These are phyloP conservation scores for Oryza glumipatula DNA, from an alignment of 176 grass and related monocot species.

Conservation along the genomic window DNA sequence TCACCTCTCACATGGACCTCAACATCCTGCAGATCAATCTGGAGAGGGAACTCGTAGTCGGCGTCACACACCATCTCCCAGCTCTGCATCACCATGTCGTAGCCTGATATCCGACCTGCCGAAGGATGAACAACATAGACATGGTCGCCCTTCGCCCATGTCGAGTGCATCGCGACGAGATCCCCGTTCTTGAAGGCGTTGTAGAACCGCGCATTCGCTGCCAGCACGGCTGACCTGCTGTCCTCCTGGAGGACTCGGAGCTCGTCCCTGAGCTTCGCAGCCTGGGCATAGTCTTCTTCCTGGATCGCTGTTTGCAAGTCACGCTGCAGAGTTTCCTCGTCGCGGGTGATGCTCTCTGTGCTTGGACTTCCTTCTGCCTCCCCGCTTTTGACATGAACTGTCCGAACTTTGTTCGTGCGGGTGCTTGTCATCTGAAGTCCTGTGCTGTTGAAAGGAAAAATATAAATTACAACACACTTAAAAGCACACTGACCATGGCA, in stretches of 20 bases:
- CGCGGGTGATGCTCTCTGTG: slow-evolving; percentile 26
- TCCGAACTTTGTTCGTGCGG: background rate
- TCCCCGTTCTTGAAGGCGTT: slow-evolving; percentile 78
- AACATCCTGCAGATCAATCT: slow-evolving; percentile 75
- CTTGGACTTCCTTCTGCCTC: slow-evolving; percentile 67
- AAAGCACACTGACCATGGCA: background rate
- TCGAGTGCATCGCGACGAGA: slow-evolving; percentile 55
- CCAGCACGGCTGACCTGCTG: slow-evolving; percentile 52
- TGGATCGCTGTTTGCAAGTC: slow-evolving; percentile 60
- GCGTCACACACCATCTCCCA: slow-evolving; percentile 82
- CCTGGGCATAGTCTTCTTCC: slow-evolving; percentile 77
- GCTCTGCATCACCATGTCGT: slow-evolving; percentile 89
- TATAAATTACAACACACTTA: background rate
- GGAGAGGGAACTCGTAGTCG: slow-evolving; percentile 80
- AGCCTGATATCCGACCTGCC: slow-evolving; percentile 59
- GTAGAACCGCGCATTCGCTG: slow-evolving; percentile 73
- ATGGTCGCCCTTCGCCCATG: slow-evolving; percentile 80
- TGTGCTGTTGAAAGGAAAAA: slow-evolving; percentile 39
- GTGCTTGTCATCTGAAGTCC: slow-evolving; percentile 41
- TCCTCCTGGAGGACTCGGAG: slow-evolving; percentile 71
- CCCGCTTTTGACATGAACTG: slow-evolving; percentile 60
- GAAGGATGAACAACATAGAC: slow-evolving; percentile 83
- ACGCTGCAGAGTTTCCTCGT: slow-evolving; percentile 61
- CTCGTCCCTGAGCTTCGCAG: slow-evolving; percentile 60
- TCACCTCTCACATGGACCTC: slow-evolving; percentile 73